Evolutionary conservation across 139 green algal genomes (phyloP), one percentile per base, ranked within the genome.

Genomic region (Coelastrella sp.): DNA sequence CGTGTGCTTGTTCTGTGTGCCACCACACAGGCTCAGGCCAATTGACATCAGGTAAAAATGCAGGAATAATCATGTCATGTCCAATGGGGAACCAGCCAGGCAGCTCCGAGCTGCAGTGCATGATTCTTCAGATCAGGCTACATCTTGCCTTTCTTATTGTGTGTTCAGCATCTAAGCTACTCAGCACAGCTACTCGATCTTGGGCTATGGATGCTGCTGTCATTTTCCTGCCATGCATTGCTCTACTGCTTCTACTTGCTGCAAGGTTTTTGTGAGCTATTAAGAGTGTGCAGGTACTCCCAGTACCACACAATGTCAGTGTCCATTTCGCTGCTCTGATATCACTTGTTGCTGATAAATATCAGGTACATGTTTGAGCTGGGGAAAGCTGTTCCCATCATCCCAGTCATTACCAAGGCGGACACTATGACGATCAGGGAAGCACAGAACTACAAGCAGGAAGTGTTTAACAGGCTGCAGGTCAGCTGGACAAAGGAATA

Each of bases 361-460:
- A 82, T 19, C 86, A 91, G 87, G 76, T 93, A 92, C 93, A 94
- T 93, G 92, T 56, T 78, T 25, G 93, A 96, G 90, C 89, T 96
- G 91, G 95, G 91, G 79, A 93, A 93, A 63, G 80, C 92, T 14
- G 95, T 96, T 75, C 95, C 96, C 8, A 94, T 97, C 70, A 91
- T 97, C 89, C 96, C 96, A 0, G 90, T 97, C 6, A 92, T 97
- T 9, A 96, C 93, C 66, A 97, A 97, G 84, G 93, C 94, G 1
- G 96, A 97, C 90, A 97, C 95, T 8, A 97, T 97, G 96, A 97
- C 94, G 14, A 96, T 96, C 66, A 68, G 90, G 8, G 96, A 97
- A 91, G 94, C 94, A 19, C 91, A 92, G 59, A 93, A 92, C 58
- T 94, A 93, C 87, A 92, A 94, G 79, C 91, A 93, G 24, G 94